These are phyloP conservation scores for Dactylonectria macrodidyma DNA, from an alignment of 2,329 filamentous ascomycete species.

Conservation along the genomic window DNA sequence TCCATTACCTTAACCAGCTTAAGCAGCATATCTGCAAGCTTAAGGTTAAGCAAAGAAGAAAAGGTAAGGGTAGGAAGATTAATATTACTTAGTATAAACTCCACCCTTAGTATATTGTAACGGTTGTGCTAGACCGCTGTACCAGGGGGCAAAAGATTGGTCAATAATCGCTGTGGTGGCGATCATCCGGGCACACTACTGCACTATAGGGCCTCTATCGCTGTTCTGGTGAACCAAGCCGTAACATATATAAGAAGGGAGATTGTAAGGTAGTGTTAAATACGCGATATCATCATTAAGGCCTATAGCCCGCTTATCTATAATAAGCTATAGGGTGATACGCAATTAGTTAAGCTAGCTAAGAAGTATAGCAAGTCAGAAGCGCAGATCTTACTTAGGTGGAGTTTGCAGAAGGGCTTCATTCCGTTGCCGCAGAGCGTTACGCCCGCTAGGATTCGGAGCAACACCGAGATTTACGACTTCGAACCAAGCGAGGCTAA, in stretches of 20 bases:
- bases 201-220: too few relatives aligned
- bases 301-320: constrained; percentile 55
- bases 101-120: constrained; percentile 71
- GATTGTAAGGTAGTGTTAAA: constrained; percentile 72
- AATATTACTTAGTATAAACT: constrained; percentile 64
- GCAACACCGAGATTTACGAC: constrained; percentile 72
- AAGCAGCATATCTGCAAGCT: constrained; percentile 54
- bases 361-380: constrained; percentile 71
- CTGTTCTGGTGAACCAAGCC: too few relatives aligned
- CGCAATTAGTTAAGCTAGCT: constrained; percentile 68
- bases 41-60: neutral
- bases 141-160: too few relatives aligned
- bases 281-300: constrained; percentile 75
- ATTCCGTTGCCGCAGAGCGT: constrained; percentile 77
- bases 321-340: constrained; percentile 61
- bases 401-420: constrained; percentile 78
- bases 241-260: constrained; percentile 57
- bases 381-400: constrained; percentile 78
- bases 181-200: too few relatives aligned
- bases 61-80: neutral
- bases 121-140: too few relatives aligned
- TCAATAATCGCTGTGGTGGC: too few relatives aligned
- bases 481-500: constrained; percentile 71
- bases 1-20: constrained; percentile 77
- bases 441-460: constrained; percentile 69